phyloP scores from a whole-genome alignment of 2,329 filamentous ascomycete species.

The Ophiocordyceps robertsii region DNA sequence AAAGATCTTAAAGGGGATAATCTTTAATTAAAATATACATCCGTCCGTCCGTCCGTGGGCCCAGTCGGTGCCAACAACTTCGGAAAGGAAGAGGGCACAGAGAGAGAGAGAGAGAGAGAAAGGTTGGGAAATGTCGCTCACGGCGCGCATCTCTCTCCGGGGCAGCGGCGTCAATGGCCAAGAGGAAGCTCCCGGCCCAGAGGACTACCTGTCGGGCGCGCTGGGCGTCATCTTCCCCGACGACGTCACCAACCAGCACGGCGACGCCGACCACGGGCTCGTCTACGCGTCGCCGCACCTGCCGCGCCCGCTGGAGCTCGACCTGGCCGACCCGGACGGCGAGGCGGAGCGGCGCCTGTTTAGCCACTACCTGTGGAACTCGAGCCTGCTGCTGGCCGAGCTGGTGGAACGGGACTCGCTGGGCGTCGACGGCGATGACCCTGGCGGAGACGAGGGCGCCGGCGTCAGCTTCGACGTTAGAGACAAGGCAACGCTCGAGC shows the following conservation, averaged over 20 bases:
- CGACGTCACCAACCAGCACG: conserved; percentile 53
- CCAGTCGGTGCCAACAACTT: too few species aligned
- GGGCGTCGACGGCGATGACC: conserved; percentile 4
- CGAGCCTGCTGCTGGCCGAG: conserved; percentile 38
- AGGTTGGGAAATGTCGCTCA: conserved; percentile 34
- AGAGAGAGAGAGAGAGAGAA: too few species aligned
- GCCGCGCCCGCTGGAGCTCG: conserved; percentile 28
- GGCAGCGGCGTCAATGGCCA: conserved; percentile 4
- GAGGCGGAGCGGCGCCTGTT: conserved; percentile 48
- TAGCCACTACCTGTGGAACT: conserved; percentile 64
- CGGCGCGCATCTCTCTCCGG: conserved; percentile 15
- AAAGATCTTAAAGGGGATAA: too few species aligned
- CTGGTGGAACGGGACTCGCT: conserved; percentile 37
- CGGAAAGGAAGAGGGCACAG: too few species aligned
- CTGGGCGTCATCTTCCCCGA: conserved; percentile 55
- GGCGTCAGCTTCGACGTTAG: conserved; percentile 29
- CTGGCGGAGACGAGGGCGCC: conserved; percentile 1
- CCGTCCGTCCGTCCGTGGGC: too few species aligned
- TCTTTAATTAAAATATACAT: too few species aligned
- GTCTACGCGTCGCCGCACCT: conserved; percentile 43
- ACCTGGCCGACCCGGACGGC: conserved; percentile 31
- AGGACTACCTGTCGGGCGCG: conserved; percentile 46
- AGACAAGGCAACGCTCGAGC: conserved; percentile 42
- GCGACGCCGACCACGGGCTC: conserved; percentile 44
- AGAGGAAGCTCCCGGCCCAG: conserved; percentile 20